Evolutionary conservation across 129 eudicot species (phyloP).

Genomic region (Ambrosia trifida): DNA sequence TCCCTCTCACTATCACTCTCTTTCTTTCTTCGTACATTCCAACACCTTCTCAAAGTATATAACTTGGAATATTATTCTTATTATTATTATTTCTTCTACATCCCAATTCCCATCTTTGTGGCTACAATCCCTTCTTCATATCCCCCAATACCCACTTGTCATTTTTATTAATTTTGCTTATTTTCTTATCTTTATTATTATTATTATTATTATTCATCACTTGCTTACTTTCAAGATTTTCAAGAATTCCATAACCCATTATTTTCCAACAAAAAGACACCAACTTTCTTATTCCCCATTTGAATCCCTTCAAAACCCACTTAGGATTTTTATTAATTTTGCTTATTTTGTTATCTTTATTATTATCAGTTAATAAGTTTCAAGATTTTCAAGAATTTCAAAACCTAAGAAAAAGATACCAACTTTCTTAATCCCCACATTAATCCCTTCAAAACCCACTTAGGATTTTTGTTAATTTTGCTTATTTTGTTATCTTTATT

Average conservation of each 20-base stretch:
- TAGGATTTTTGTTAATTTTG: neutral
- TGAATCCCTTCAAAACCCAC: conserved; percentile 4
- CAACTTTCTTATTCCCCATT: conserved; percentile 15
- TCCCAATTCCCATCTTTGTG: conserved; percentile 54
- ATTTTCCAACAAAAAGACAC: neutral
- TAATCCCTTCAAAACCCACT: conserved; percentile 20
- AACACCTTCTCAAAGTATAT: conserved; percentile 12
- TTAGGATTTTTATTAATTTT: no score
- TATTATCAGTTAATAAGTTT: no score
- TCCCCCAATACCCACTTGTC: conserved; percentile 10
- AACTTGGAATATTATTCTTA: conserved; percentile 40
- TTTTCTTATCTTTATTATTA: no score
- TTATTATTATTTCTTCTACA: conserved; percentile 28
- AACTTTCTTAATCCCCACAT: conserved; percentile 18
- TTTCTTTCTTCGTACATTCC: conserved; percentile 3
- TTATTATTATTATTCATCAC: no score
- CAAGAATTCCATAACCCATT: no score
- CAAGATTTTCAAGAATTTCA: no score
- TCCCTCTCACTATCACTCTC: neutral
- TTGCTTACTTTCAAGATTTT: no score
- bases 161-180: no score
- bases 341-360: no score
- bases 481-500: neutral
- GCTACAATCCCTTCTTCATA: conserved; percentile 49
- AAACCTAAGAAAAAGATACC: neutral